Evolutionary conservation across 208 protist genomes (phyloP), one percentile per base, ranked within the genome.

Genomic region (Herpetomonas muscarum): DNA sequence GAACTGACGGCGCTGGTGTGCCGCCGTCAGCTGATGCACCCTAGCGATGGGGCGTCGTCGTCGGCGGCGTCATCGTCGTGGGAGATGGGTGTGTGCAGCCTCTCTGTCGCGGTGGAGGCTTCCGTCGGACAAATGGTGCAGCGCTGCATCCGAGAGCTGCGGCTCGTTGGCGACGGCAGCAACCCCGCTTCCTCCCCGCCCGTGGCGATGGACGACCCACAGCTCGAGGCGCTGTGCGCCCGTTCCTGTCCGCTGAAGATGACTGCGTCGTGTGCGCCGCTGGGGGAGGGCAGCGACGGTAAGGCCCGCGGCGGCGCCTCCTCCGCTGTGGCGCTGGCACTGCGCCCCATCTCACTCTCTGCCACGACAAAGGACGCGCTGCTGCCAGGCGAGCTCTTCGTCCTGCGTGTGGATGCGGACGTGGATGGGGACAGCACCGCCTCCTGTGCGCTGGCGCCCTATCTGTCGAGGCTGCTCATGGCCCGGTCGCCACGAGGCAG

Each of bases 91-190:
- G 60, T 85, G 29, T 81, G 76, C 61, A 79, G 74, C 44, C 39
- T 81, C 32, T 42, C 64, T 9, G 74, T 74, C 4, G 80, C 77
- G 13, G 66, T 56, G 3, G 78, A 76, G 64, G 70, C 69, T 46
- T 79, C 80, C 9, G 48, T 88, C 7, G 86, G 82, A 1, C 79
- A 93, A 64, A 41, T 87, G 34, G 42, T 84, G 15, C 76, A 90
- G 44, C 81, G 79, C 3, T 63, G 65, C 25, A 60, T 79, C 52
- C 45, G 2, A 25, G 49, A 49, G 29, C 54, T 82, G 28, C 9
- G 5, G n/a, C 13, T 36, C 25, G 32, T 51, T 32, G 9, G 36
- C 42, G 10, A 9, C 1, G 28, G 6, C 26, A 13, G n/a, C n/a
- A n/a, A n/a, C n/a, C n/a, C n/a, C n/a, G n/a, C n/a, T n/a, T n/a